Percentiles rank a stretch among this genome's conserved stretches.
Conservation (phyloP, 2,329 filamentous ascomycete species). For the Arthrobotrys iridis region DNA sequence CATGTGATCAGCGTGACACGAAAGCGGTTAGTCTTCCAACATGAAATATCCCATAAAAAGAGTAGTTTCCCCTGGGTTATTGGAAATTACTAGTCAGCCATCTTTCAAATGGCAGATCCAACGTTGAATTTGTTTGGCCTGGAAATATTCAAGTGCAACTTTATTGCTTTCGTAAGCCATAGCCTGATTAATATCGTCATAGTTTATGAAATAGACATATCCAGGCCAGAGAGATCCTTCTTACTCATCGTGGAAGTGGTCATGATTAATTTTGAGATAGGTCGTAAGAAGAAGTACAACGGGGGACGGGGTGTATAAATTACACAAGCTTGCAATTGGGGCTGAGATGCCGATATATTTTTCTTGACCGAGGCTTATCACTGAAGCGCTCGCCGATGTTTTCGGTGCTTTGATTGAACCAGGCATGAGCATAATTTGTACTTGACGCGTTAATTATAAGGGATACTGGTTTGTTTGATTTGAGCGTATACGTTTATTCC, state of each 20-base stretch:
- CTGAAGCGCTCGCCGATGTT: too few relatives aligned
- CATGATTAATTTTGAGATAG: not conserved
- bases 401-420: too few relatives aligned
- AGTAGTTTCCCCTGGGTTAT: constrained; percentile 10
- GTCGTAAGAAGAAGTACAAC: not conserved
- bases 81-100: constrained; percentile 29
- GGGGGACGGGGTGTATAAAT: too few relatives aligned
- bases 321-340: too few relatives aligned
- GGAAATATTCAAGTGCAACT: not conserved
- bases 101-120: constrained; percentile 10
- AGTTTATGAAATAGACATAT: constrained; percentile 16
- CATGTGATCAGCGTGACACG: not conserved
- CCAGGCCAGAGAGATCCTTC: constrained; percentile 20
- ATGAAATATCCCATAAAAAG: not conserved
- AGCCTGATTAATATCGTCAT: not conserved
- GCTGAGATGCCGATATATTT: too few relatives aligned
- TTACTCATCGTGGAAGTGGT: not conserved
- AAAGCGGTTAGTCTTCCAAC: not conserved
- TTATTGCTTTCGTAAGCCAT: not conserved
- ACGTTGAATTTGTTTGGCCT: not conserved
- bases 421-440: too few relatives aligned
- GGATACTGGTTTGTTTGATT: too few relatives aligned
- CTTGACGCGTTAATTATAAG: too few relatives aligned
- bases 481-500: too few relatives aligned
- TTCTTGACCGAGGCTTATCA: too few relatives aligned